Base-by-base conservation (phyloP, 331 rosid species). In the Rhamnella rubrinervis region DNA sequence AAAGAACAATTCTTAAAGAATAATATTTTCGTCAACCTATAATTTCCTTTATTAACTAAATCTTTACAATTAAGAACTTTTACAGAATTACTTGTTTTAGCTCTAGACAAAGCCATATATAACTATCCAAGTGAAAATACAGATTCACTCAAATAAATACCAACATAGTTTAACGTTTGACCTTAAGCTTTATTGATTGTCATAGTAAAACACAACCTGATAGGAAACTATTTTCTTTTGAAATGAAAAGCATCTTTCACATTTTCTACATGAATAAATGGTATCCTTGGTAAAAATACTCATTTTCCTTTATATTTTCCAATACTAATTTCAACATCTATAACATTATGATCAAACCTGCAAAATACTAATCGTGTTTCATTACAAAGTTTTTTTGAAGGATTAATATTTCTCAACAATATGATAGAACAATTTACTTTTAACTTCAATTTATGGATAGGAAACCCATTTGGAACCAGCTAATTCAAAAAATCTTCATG, bases 401-500 rank as follows among this genome's bases (percentile, higher is more conserved):
- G 19, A 14, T 39, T 59, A 18, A 51, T 18, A 40, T 75, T 67
- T 25, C 69, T 63, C 4, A 67, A 6, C 0, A 66, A 55, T 4
- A 20, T 66, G 0, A 66, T 21, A 4, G 63, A n/a, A n/a, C n/a
- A n/a, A n/a, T n/a, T n/a, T n/a, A n/a, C n/a, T n/a, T n/a, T n/a
- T n/a, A n/a, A n/a, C n/a, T n/a, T n/a, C n/a, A 66, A 50, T 28
- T 74, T 23, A 19, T 65, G 71, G 0, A 61, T 59, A 0, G 16
- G 67, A 14, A 66, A 46, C 3, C 66, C 72, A 31, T 53, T n/a
- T 0, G 55, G 20, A 0, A 19, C 5, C 19, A 66, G 49, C 4
- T 55, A 18, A 13, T 59, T 74, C 1, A 74, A n/a, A 13, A 66
- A 74, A 1, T 74, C 56, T 31, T 21, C 28, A 38, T 74, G 56